A percentile compares a stretch with the other conserved stretches of the same genome.
These are phyloP conservation scores for Zygoascus biomembranicola DNA, from an alignment of 805 yeast species.

Conservation along the genomic window DNA sequence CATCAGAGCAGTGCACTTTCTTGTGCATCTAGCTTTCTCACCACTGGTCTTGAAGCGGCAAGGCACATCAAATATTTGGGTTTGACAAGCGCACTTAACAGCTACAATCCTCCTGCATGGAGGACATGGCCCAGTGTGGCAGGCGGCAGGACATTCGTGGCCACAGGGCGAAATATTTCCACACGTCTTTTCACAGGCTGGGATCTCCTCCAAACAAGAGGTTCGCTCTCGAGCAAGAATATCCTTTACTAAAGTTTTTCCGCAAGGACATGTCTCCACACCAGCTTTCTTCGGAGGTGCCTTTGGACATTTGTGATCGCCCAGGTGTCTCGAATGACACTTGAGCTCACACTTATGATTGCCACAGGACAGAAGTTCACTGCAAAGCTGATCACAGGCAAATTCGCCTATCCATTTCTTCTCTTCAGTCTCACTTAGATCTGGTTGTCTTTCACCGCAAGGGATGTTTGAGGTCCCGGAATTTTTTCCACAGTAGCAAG, in stretches of 20 bases:
- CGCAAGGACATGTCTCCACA: constrained; percentile 72
- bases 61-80: constrained; percentile 44
- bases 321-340: constrained; percentile 47
- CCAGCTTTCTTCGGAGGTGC: constrained; percentile 39
- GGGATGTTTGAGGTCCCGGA: constrained; percentile 17
- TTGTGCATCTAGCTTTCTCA: constrained; percentile 50
- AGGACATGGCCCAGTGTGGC: constrained; percentile 74
- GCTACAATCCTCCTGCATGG: constrained; percentile 51
- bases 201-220: constrained; percentile 69
- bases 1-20: constrained; percentile 64
- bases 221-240: constrained; percentile 36
- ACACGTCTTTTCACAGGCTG: constrained; percentile 63
- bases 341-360: constrained; percentile 42
- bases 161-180: constrained; percentile 64
- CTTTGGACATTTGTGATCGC: constrained; percentile 45
- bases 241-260: constrained; percentile 44
- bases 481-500: constrained; percentile 72
- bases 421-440: constrained; percentile 17
- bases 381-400: constrained; percentile 39
- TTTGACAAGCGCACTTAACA: constrained; percentile 55
- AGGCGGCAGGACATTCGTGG: constrained; percentile 53
- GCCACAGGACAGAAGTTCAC: constrained; percentile 52
- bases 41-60: constrained; percentile 51
- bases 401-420: constrained; percentile 45
- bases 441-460: constrained; percentile 14